Conservation (phyloP, 768 basidiomycete genomes). For the Termitomyces sp. region DNA sequence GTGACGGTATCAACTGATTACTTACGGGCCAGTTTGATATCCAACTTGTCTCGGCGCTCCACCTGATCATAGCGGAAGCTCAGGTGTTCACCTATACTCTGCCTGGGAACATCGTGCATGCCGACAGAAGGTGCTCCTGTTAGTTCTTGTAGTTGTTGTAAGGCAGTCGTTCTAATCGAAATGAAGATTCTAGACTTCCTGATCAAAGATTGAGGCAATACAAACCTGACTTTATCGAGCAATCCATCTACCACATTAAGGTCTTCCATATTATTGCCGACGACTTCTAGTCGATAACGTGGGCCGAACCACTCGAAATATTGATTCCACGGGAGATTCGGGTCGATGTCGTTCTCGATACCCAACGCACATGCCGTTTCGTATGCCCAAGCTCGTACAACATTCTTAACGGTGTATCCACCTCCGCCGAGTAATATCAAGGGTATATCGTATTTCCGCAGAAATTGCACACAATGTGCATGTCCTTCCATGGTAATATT, state of each 20-base stretch:
- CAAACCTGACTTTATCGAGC: slow-evolving; percentile 73
- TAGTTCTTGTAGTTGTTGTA: slow-evolving; percentile 39
- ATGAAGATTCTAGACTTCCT: not conserved
- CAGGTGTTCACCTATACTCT: slow-evolving; percentile 60
- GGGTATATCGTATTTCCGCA: slow-evolving; percentile 78
- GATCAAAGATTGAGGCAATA: slow-evolving; percentile 6
- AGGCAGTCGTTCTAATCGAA: slow-evolving; percentile 26
- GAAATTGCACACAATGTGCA: slow-evolving; percentile 83
- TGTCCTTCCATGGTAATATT: slow-evolving; percentile 96
- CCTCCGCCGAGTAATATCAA: slow-evolving; percentile 92
- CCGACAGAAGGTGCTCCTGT: slow-evolving; percentile 76
- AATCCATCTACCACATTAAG: slow-evolving; percentile 78
- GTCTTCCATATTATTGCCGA: slow-evolving; percentile 92
- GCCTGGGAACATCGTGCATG: slow-evolving; percentile 77
- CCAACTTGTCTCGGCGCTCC: slow-evolving; percentile 53
- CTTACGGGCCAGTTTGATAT: slow-evolving; percentile 70
- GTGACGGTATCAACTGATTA: slow-evolving; percentile 4
- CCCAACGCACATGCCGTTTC: slow-evolving; percentile 96
- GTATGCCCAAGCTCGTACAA: slow-evolving; percentile 91
- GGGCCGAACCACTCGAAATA: slow-evolving; percentile 99
- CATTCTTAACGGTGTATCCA: slow-evolving; percentile 96
- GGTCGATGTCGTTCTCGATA: slow-evolving; percentile 70
- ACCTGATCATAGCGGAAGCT: slow-evolving; percentile 48
- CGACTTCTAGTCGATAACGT: slow-evolving; percentile 87
- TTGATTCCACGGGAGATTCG: slow-evolving; percentile 77